Evolutionary conservation across 306 rosid species (phyloP).

Genomic region (Nissolia schottii): DNA sequence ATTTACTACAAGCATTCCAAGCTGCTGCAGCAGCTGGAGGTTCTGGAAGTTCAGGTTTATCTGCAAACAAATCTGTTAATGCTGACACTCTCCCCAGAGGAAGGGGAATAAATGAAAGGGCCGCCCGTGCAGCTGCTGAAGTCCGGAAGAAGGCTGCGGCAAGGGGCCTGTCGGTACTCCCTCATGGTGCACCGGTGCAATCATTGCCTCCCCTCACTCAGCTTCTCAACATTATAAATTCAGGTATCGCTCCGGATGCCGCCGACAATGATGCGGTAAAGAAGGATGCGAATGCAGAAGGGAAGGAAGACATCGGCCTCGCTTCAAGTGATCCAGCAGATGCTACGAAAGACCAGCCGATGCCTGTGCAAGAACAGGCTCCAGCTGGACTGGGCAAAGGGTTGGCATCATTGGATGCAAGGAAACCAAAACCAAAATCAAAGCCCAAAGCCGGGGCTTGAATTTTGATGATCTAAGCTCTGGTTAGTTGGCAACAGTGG

Average conservation of each 20-base stretch:
- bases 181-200: constrained; percentile 58
- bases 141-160: constrained; percentile 81
- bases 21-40: constrained; percentile 64
- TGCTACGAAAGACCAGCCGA: constrained; percentile 31
- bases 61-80: constrained; percentile 56
- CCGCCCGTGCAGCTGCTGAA: constrained; percentile 78
- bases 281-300: constrained; percentile 36
- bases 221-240: constrained; percentile 57
- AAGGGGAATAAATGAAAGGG: constrained; percentile 77
- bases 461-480: constrained; percentile 19
- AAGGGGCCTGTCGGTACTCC: constrained; percentile 57
- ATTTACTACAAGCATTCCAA: constrained; percentile 67
- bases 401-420: constrained; percentile 50
- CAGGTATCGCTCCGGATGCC: constrained; percentile 42
- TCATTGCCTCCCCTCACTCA: constrained; percentile 59
- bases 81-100: constrained; percentile 60
- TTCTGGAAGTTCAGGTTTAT: constrained; percentile 50
- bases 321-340: constrained; percentile 20
- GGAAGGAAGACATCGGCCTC: constrained; percentile 32
- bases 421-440: constrained; percentile 58
- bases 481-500: neutral
- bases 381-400: constrained; percentile 74
- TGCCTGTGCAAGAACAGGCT: constrained; percentile 33
- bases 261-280: too few relatives aligned
- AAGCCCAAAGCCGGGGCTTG: constrained; percentile 43